Evolutionary conservation across 148 eudicot species (phyloP), one percentile per base, ranked within the genome.

Genomic region (Drosera capensis): DNA sequence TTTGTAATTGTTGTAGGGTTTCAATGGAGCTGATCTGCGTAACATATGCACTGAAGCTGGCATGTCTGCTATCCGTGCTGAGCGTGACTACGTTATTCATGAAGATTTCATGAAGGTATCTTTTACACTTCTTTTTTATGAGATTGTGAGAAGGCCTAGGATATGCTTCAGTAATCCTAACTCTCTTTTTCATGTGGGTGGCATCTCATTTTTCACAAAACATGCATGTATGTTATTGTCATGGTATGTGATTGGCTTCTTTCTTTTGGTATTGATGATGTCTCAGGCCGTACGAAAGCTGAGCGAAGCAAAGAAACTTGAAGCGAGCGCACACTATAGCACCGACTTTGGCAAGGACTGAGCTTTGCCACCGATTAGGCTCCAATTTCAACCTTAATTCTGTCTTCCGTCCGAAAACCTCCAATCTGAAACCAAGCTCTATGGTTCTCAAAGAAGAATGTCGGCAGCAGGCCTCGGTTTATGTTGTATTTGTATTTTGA

Each of bases 11-110:
- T 11, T 66, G 35, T 64, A 83, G 88, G 94, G 88, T 3, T 88
- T 88, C 40, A 88, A 88, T 59, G 97, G 97, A 39, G 97, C 92
- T 53, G 97, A 88, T 69, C 66, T 88, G 1, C 79, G 97, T 31
- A 88, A 88, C 51, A 64, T 83, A 16, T 88, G 97, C 64, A 88
- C 94, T 39, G 94, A 88, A 65, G 97, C 94, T 54, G 97, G 97
- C 7, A 88, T 83, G 94, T 61, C 73, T 2, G 99, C 99, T 19
- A 85, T 90, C 38, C 85, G 94, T 59, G 94, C 94, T 14, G 97
- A 88, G 71, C 83, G 97, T 36, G 97, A 88, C 57, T 88, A 88
- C 61, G 94, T 88, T 30, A 76, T 88, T 54, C 94, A 88, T 55
- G 97, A 83, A 73, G 97, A 88, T 68, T 88, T 83, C 67, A 83